These are phyloP conservation scores for Trametes polyzona DNA, from an alignment of 1,284 basidiomycete genomes.

Conservation along the genomic window DNA sequence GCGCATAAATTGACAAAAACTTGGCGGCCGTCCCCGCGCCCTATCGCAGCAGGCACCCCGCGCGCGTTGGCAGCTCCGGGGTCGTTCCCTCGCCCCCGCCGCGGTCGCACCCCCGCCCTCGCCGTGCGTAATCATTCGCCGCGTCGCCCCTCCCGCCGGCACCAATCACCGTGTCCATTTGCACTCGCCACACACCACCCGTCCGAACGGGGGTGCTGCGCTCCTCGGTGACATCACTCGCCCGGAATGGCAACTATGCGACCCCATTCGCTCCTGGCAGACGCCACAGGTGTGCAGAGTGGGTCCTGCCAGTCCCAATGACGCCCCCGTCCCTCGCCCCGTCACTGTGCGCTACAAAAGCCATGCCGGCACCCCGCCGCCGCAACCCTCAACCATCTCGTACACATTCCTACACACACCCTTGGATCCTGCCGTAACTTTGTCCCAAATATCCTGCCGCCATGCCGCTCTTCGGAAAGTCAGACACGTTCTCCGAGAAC, in stretches of 20 bases:
- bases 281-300: background rate
- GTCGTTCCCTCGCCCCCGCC: background rate
- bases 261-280: background rate
- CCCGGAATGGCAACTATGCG: background rate
- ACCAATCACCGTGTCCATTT: background rate
- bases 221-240: conserved; percentile 2
- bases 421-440: background rate
- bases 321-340: background rate
- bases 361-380: background rate
- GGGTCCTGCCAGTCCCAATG: background rate
- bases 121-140: background rate
- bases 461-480: conserved; percentile 32
- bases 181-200: too few relatives aligned
- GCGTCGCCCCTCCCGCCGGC: background rate
- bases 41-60: background rate
- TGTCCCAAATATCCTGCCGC: background rate
- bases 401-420: conserved; percentile 1
- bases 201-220: background rate
- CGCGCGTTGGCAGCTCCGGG: background rate
- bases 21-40: background rate
- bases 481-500: conserved; percentile 29
- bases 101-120: too few relatives aligned
- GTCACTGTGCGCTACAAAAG: conserved; percentile 3
- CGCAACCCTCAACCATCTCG: background rate
- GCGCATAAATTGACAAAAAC: background rate